phyloP scores from a whole-genome alignment of 148 eudicot species.

The Rhododendron mucronatum region DNA sequence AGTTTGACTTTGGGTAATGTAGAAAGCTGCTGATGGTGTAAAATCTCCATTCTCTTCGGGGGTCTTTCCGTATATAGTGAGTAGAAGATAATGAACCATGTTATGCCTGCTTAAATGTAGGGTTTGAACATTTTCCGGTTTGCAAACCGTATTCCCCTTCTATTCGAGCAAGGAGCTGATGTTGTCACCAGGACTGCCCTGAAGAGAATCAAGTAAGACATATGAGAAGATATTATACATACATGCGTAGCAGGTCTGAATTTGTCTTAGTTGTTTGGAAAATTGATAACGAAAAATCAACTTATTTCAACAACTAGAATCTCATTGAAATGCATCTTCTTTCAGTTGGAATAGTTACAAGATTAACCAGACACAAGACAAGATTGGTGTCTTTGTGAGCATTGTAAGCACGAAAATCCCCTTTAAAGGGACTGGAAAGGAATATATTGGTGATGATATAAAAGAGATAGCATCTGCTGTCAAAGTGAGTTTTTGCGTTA shows the following conservation, averaged over 20 bases:
- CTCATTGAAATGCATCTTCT: conserved; percentile 24
- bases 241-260: background rate
- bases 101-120: conserved; percentile 29
- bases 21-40: background rate
- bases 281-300: background rate
- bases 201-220: conserved; percentile 89
- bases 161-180: conserved; percentile 99
- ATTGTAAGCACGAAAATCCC: conserved; percentile 99
- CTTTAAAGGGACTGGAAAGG: conserved; percentile 99
- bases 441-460: conserved; percentile 98
- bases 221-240: background rate
- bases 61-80: background rate
- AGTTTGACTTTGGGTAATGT: background rate
- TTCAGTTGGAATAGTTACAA: conserved; percentile 93
- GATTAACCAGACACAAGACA: conserved; percentile 94
- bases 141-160: conserved; percentile 97
- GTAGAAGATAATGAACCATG: background rate
- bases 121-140: conserved; percentile 94
- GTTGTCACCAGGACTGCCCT: conserved; percentile 91
- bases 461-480: conserved; percentile 94
- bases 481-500: conserved; percentile 46
- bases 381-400: conserved; percentile 97
- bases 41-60: background rate
- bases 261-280: background rate
- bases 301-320: conserved; percentile 8